Evolutionary conservation across 2,329 filamentous ascomycete genomes (phyloP), one percentile per base, ranked within the genome.

Genomic region (Daldinia eschscholtzii): DNA sequence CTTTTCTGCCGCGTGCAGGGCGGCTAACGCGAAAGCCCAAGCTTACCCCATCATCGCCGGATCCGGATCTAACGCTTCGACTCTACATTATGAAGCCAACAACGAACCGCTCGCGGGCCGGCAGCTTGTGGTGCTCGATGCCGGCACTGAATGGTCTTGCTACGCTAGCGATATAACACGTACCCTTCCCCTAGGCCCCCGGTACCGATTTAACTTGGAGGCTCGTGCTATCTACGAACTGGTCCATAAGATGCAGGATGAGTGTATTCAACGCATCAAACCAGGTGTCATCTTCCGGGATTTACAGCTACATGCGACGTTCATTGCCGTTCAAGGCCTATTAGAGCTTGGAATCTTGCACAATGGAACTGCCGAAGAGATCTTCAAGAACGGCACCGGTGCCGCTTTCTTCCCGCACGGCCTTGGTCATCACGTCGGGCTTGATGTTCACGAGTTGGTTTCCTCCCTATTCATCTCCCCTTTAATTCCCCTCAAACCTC

Each of bases 161-260:
- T 98, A 99, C 79, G 93, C 93, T 33, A 92, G 92, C 64, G 95
- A 98, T 79, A 89, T 98, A 30, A 98, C 96, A 0, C 89, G 95
- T 41, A 96, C 94, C 0, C 89, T 98, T 72, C 95, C 95, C 4
- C 81, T 98, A 23, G 87, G 86, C 13, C 5, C 67, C 13, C 69
- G 71, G 1, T 64, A 67, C 20, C 64, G 69, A 0, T 97, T 93
- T 73, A 87, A 88, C 0, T 79, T 84, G 13, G 91, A 95, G 77
- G 90, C 91, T 0, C 86, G 87, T 55, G 86, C 88, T 9, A 90
- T 98, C 59, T 94, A 98, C 78, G 85, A 88, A 52, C 84, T 96
- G 28, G 94, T 97, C 3, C 84, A 92, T 72, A 83, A 86, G 66
- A 97, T 98, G 93, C 94, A 97, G 80, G 83, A 86, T 6, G 86